A percentile compares a stretch with the other conserved stretches of the same genome.
phyloP scores from a whole-genome alignment of 2,329 filamentous ascomycete species.

The Ilyonectria robusta region DNA sequence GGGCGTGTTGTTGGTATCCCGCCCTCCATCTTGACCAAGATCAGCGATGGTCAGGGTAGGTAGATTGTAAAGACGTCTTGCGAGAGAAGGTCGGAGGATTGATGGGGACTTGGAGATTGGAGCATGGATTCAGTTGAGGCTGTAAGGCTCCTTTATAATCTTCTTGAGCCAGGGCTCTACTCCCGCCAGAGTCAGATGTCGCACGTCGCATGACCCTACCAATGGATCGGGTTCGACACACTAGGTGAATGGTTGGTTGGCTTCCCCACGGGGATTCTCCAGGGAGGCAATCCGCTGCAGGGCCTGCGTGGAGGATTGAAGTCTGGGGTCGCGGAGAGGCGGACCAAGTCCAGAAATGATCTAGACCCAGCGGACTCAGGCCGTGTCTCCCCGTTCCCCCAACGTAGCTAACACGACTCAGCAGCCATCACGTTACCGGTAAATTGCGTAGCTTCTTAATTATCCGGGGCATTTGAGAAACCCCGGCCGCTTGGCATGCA shows the following conservation, averaged over 20 bases:
- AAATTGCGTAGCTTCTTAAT: neutral
- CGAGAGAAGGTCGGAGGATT: neutral
- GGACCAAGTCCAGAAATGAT: slow-evolving; percentile 1
- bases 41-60: neutral
- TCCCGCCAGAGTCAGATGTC: neutral
- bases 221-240: neutral
- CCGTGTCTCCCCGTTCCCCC: slow-evolving; percentile 7
- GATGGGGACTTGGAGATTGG: neutral
- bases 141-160: slow-evolving; percentile 6
- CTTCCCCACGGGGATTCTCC: slow-evolving; percentile 26
- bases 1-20: slow-evolving; percentile 13
- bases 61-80: neutral
- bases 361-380: neutral
- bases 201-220: slow-evolving; percentile 13
- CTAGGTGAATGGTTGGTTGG: neutral
- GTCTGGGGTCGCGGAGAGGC: slow-evolving; percentile 20
- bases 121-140: neutral
- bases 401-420: neutral
- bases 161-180: neutral
- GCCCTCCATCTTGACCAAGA: slow-evolving; percentile 16
- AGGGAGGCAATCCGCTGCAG: neutral
- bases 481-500: neutral
- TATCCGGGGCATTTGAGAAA: neutral
- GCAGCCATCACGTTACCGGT: neutral
- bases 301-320: neutral